phyloP scores from a whole-genome alignment of 1,139 yeast genomes.

The Lipomyces yarrowii region DNA sequence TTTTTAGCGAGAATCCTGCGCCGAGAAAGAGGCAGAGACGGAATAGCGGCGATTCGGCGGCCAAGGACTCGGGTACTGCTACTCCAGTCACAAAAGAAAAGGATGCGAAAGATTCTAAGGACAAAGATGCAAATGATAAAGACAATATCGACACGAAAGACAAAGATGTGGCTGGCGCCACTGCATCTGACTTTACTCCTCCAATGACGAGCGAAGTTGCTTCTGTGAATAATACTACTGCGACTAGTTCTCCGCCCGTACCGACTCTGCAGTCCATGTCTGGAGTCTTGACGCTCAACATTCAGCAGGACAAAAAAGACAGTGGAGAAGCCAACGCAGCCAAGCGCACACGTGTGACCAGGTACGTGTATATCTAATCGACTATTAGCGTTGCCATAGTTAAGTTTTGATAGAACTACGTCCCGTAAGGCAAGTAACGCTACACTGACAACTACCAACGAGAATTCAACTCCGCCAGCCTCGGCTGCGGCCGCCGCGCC shows the following conservation, averaged over 20 bases:
- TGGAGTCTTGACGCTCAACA: slow-evolving; percentile 19
- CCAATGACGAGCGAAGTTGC: not conserved
- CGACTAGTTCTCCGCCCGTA: slow-evolving; percentile 17
- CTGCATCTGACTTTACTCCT: not conserved
- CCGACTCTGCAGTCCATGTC: slow-evolving; percentile 28
- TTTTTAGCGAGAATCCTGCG: slow-evolving; percentile 31
- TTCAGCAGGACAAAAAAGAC: not conserved
- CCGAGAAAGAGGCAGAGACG: slow-evolving; percentile 29
- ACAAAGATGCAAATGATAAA: not conserved
- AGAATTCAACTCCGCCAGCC: slow-evolving; percentile 1
- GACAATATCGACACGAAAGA: slow-evolving; percentile 8
- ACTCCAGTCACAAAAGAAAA: slow-evolving; percentile 14
- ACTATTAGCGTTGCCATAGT: not conserved
- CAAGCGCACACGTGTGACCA: slow-evolving; percentile 17
- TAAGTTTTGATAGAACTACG: slow-evolving; percentile 8
- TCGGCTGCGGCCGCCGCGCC: slow-evolving; percentile 1
- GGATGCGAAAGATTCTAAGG: not conserved
- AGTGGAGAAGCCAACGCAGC: slow-evolving; percentile 16
- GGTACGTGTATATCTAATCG: slow-evolving; percentile 3
- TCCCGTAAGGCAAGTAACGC: slow-evolving; percentile 17
- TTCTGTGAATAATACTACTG: not conserved
- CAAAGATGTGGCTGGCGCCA: not conserved
- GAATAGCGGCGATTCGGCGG: slow-evolving; percentile 4
- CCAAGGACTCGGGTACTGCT: slow-evolving; percentile 10
- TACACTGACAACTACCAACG: not conserved